A percentile compares a stretch with the other conserved stretches of the same genome.
Evolutionary conservation across 2,329 filamentous ascomycete species (phyloP).

Genomic region (Trichoderma semiorbis): DNA sequence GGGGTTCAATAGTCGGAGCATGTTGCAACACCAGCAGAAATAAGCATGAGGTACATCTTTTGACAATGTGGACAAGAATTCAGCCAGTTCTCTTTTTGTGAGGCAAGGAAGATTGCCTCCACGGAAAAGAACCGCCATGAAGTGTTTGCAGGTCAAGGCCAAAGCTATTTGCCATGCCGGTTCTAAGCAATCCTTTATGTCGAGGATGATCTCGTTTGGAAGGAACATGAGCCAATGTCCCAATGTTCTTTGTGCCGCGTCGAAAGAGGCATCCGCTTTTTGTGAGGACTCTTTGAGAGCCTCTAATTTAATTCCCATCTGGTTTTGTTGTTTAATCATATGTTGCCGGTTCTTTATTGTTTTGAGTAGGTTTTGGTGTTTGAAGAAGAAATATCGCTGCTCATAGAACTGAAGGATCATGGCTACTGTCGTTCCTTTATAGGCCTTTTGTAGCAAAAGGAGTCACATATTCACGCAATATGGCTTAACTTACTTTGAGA

Average conservation of each 20-base stretch:
- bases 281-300: not conserved
- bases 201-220: too few relatives aligned
- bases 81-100: too few relatives aligned
- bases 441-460: too few relatives aligned
- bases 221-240: too few relatives aligned
- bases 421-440: too few relatives aligned
- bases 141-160: not conserved
- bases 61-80: not conserved
- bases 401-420: too few relatives aligned
- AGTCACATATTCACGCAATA: too few relatives aligned
- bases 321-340: not conserved
- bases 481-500: too few relatives aligned
- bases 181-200: not conserved
- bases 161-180: not conserved
- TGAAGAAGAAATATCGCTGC: not conserved
- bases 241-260: not conserved
- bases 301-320: not conserved
- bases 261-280: not conserved
- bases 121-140: not conserved
- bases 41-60: not conserved
- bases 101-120: not conserved
- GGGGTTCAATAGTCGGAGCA: not conserved
- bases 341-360: not conserved
- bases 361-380: not conserved
- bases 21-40: not conserved